These are phyloP conservation scores for Ascochyta koolunga DNA, from an alignment of 2,329 filamentous ascomycete genomes.

Conservation along the genomic window DNA sequence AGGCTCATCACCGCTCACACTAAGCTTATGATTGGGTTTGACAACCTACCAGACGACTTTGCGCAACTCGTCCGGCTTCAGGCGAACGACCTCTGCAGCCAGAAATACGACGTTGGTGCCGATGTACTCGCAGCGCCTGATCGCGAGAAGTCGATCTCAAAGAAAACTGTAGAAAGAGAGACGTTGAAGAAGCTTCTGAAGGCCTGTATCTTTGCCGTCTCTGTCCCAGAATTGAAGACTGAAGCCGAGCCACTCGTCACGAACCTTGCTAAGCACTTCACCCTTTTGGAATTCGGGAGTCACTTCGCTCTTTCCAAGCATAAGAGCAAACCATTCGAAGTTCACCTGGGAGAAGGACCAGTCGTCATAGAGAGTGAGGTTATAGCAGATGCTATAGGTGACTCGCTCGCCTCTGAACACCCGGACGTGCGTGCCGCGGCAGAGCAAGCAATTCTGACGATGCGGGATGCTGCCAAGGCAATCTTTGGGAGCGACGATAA, in stretches of 20 bases:
- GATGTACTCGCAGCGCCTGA: constrained; percentile 77
- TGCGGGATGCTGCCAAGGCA: constrained; percentile 75
- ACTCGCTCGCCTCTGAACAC: constrained; percentile 87
- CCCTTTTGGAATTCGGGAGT: constrained; percentile 84
- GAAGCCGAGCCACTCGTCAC: constrained; percentile 77
- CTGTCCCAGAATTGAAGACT: constrained; percentile 77
- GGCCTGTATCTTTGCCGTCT: constrained; percentile 83
- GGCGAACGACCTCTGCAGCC: constrained; percentile 79
- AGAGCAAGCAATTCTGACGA: constrained; percentile 75
- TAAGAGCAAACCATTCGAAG: constrained; percentile 78
- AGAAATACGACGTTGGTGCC: constrained; percentile 73
- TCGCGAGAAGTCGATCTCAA: constrained; percentile 79
- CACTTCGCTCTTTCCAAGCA: constrained; percentile 83
- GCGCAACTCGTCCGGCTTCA: constrained; percentile 83
- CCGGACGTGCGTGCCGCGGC: constrained; percentile 81
- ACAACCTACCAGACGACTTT: constrained; percentile 88
- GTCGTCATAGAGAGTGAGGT: constrained; percentile 85
- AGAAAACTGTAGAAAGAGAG: constrained; percentile 83
- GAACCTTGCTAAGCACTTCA: constrained; percentile 87
- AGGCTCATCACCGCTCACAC: constrained; percentile 86
- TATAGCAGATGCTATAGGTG: constrained; percentile 86
- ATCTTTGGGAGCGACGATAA: constrained; percentile 79
- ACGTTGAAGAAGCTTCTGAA: constrained; percentile 87
- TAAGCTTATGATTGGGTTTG: constrained; percentile 87
- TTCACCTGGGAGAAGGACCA: constrained; percentile 83